These are phyloP conservation scores for Boletus vermiculosoides DNA, from an alignment of 768 basidiomycete genomes.

Conservation along the genomic window DNA sequence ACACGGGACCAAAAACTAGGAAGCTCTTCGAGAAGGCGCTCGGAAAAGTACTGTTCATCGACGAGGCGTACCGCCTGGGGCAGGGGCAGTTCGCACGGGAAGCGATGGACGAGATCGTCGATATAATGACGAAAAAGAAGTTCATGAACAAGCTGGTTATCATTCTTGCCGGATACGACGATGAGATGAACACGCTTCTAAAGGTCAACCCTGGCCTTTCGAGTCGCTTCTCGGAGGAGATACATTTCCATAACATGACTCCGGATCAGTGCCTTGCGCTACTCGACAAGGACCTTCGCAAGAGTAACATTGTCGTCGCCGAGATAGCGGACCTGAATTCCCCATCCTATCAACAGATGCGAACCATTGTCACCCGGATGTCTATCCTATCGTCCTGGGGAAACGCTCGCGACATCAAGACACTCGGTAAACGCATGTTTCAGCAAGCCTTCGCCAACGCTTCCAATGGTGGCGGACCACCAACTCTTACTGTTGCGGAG, in stretches of 20 bases:
- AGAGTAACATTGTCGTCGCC: conserved; percentile 39
- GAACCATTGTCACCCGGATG: conserved; percentile 36
- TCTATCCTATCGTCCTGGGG: conserved; percentile 57
- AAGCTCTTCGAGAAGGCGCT: conserved; percentile 62
- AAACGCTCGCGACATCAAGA: conserved; percentile 64
- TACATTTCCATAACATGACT: conserved; percentile 52
- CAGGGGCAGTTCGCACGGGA: conserved; percentile 67
- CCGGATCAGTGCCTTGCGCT: conserved; percentile 50
- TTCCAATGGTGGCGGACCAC: conserved; percentile 1
- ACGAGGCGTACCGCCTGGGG: conserved; percentile 65
- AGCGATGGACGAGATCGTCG: conserved; percentile 70
- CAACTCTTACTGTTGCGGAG: neutral
- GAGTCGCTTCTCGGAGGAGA: conserved; percentile 65
- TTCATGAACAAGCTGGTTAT: conserved; percentile 62
- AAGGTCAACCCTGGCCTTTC: conserved; percentile 59
- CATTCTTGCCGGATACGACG: conserved; percentile 68
- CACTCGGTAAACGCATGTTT: conserved; percentile 35
- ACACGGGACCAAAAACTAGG: conserved; percentile 66
- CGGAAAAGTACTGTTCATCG: conserved; percentile 67
- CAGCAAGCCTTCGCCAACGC: conserved; percentile 16
- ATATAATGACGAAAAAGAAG: conserved; percentile 54
- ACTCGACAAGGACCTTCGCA: conserved; percentile 46
- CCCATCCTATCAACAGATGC: conserved; percentile 10
- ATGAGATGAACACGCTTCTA: conserved; percentile 63
- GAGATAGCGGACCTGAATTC: conserved; percentile 26